Conservation (phyloP, 1,284 basidiomycete genomes). For the Ceratobasidium sp. region DNA sequence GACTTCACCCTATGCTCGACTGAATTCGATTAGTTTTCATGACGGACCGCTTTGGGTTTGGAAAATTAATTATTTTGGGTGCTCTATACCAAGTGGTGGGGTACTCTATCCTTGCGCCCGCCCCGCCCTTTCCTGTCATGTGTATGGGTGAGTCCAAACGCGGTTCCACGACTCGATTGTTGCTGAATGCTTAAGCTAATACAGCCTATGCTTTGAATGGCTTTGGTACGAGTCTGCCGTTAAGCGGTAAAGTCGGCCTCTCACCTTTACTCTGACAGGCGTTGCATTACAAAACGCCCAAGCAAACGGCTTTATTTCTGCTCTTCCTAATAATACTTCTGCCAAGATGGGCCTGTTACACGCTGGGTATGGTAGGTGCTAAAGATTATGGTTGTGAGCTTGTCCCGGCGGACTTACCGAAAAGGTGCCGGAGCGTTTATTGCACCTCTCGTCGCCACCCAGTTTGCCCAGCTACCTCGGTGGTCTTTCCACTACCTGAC, state of each 20-base stretch:
- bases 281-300: slow-evolving; percentile 58
- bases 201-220: slow-evolving; percentile 67
- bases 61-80: slow-evolving; percentile 27
- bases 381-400: neutral
- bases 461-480: slow-evolving; percentile 64
- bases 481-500: slow-evolving; percentile 73
- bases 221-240: slow-evolving; percentile 60
- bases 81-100: slow-evolving; percentile 57
- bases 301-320: slow-evolving; percentile 66
- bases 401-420: neutral
- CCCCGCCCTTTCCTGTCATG: slow-evolving; percentile 69
- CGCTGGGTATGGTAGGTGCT: slow-evolving; percentile 62
- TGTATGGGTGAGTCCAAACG: slow-evolving; percentile 16
- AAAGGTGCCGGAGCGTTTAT: slow-evolving; percentile 72
- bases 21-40: slow-evolving; percentile 28
- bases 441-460: slow-evolving; percentile 73
- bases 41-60: slow-evolving; percentile 43
- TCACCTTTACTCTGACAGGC: slow-evolving; percentile 49
- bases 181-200: slow-evolving; percentile 55
- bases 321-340: slow-evolving; percentile 60
- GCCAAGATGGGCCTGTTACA: slow-evolving; percentile 73
- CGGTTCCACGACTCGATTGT: slow-evolving; percentile 49
- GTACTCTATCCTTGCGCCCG: slow-evolving; percentile 67
- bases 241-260: neutral
- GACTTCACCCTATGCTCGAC: neutral